Base-by-base conservation (phyloP, 1,284 basidiomycete genomes). In the Amylostereum areolatum region DNA sequence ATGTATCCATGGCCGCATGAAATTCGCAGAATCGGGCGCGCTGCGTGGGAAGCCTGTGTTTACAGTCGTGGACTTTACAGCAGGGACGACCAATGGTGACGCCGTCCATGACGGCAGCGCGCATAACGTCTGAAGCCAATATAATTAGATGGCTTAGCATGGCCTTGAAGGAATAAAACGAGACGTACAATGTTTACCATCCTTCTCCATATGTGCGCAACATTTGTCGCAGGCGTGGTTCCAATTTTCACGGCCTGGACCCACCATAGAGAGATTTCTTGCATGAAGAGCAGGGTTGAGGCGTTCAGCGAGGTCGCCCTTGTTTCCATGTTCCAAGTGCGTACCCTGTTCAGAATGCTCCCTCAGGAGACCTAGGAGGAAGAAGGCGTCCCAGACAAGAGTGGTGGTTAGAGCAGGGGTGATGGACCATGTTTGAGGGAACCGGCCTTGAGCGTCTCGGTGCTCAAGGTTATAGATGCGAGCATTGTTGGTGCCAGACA, bases 1-100 rank as follows among this genome's bases (percentile, higher is more conserved):
- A 43, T 6, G 30, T 1, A 3, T 48, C 28, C 10, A 49, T 25
- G 28, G 40, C 5, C 5, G 28, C 9, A 43, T 65, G 63, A 2
- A 10, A 9, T 0, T 25, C 10, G 44, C 64, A 66, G 47, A 52
- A 63, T 7, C 52, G 53, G 32, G 55, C 48, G 1, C 51, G 40
- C 5, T 54, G 53, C 9, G 40, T 52, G 1, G 41, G 27, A 4
- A 65, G 55, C 1, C 57, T 52, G 2, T 45, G 37, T 1, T 41
- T 39, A 45, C 62, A 62, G 47, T 59, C 45, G 30, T 61, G 59
- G 1, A 54, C 52, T 4, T 45, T 52, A 51, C 69, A 70, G 43
- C 63, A 63, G 1, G 65, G 63, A 44, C 60, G 63, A 1, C 65
- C 64, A 27, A 68, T 56, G 9, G 58, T 57, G 10, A 67, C 51